A percentile compares a stretch with the other conserved stretches of the same genome.
Conservation (phyloP, 2,329 filamentous ascomycete genomes). For the Knufia fluminis region DNA sequence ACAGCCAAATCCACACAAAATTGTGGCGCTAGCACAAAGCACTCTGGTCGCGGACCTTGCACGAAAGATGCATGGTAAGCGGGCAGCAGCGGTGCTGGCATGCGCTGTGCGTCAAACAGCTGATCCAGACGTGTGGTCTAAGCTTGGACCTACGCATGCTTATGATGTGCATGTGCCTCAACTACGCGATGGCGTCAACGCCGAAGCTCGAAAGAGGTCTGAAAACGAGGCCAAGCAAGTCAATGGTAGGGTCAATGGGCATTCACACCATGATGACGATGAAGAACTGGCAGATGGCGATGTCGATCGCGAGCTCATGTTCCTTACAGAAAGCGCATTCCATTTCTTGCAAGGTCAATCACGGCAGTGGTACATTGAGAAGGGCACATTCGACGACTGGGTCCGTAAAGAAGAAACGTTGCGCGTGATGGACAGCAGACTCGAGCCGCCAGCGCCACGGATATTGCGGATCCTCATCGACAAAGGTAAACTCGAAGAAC, state of each 20-base stretch:
- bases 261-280: conserved; percentile 44
- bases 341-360: conserved; percentile 42
- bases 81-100: not conserved
- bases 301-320: conserved; percentile 38
- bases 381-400: conserved; percentile 58
- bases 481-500: conserved; percentile 92
- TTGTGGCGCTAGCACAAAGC: conserved; percentile 1
- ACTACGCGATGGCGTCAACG: conserved; percentile 26
- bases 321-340: conserved; percentile 38
- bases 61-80: not conserved
- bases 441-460: conserved; percentile 43
- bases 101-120: conserved; percentile 2
- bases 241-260: conserved; percentile 23
- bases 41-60: not conserved
- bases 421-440: conserved; percentile 44
- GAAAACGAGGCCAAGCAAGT: not conserved
- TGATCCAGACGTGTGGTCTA: conserved; percentile 3
- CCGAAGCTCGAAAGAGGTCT: conserved; percentile 24
- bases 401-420: conserved; percentile 74
- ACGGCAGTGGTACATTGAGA: conserved; percentile 74
- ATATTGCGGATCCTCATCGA: conserved; percentile 74
- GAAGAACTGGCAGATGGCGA: conserved; percentile 37
- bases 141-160: not conserved
- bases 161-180: not conserved
- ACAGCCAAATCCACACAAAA: conserved; percentile 6